Percentiles rank a stretch among this genome's conserved stretches.
phyloP scores from a whole-genome alignment of 2,329 filamentous ascomycete genomes.

The Calonectria crousiana region DNA sequence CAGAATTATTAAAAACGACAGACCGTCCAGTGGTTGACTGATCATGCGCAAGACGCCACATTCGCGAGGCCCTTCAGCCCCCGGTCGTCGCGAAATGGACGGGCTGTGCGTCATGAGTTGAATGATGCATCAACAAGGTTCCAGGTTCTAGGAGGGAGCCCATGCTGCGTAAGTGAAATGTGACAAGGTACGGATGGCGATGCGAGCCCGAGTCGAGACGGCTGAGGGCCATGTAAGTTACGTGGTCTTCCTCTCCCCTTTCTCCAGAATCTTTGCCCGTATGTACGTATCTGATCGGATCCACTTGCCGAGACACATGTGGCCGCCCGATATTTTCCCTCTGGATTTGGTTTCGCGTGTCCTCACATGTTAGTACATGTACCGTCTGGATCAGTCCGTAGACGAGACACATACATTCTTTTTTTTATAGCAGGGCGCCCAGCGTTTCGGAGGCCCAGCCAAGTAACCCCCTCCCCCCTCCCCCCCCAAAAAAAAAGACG shows the following conservation, averaged over 20 bases:
- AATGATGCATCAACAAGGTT: conserved; percentile 10
- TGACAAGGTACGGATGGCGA: conserved; percentile 4
- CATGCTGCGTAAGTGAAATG: not conserved
- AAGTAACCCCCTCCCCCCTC: not conserved
- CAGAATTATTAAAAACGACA: conserved; percentile 6
- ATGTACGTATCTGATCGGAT: conserved; percentile 4
- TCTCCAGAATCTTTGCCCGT: conserved; percentile 4
- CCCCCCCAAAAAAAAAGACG: not conserved
- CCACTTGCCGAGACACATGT: conserved; percentile 13
- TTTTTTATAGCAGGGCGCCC: not conserved
- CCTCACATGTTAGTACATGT: conserved; percentile 6
- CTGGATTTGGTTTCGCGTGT: conserved; percentile 23
- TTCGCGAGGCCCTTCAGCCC: not conserved
- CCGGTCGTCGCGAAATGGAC: conserved; percentile 3
- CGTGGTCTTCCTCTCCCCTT: not conserved
- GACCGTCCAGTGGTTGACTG: conserved; percentile 12
- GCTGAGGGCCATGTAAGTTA: not conserved
- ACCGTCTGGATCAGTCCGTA: not conserved
- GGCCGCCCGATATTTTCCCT: not conserved
- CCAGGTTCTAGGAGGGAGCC: not conserved
- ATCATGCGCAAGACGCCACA: conserved; percentile 19
- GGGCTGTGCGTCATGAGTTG: conserved; percentile 14
- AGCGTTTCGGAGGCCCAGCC: conserved; percentile 1
- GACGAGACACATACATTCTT: not conserved
- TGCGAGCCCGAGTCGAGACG: not conserved